These are phyloP conservation scores for Solanum arcanum DNA, from an alignment of 257 asterid species.

Conservation along the genomic window DNA sequence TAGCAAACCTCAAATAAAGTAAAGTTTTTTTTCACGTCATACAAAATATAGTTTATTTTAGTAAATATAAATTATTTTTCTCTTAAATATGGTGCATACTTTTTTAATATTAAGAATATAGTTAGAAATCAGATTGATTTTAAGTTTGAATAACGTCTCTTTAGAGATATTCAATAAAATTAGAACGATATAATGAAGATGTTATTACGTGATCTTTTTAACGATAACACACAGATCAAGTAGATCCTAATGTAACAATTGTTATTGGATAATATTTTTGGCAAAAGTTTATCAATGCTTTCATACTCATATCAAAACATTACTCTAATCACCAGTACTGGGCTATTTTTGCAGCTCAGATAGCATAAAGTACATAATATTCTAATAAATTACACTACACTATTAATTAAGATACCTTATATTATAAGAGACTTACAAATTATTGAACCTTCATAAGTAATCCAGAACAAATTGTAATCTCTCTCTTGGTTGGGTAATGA, in stretches of 20 bases:
- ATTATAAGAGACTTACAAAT: neutral
- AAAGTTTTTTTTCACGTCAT: too few relatives aligned
- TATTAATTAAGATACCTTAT: neutral
- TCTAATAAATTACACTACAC: neutral
- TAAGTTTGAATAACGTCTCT: neutral
- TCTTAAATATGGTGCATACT: neutral
- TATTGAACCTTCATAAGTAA: neutral
- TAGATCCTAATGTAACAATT: neutral
- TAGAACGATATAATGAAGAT: neutral
- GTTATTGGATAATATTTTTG: neutral
- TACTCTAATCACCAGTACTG: neutral
- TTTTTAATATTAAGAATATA: neutral
- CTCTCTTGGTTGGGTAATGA: neutral
- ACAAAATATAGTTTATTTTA: too few relatives aligned
- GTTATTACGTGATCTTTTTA: accelerated
- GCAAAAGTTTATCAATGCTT: neutral
- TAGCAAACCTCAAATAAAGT: neutral
- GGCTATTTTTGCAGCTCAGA: neutral
- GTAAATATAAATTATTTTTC: too few relatives aligned
- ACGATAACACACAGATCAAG: neutral
- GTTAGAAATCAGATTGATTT: neutral
- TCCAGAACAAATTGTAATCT: neutral
- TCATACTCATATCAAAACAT: neutral
- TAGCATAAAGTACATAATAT: neutral
- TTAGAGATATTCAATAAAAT: neutral